Evolutionary conservation across 2,329 filamentous ascomycete genomes (phyloP).

Genomic region (Phaeophleospora eucalypticola): DNA sequence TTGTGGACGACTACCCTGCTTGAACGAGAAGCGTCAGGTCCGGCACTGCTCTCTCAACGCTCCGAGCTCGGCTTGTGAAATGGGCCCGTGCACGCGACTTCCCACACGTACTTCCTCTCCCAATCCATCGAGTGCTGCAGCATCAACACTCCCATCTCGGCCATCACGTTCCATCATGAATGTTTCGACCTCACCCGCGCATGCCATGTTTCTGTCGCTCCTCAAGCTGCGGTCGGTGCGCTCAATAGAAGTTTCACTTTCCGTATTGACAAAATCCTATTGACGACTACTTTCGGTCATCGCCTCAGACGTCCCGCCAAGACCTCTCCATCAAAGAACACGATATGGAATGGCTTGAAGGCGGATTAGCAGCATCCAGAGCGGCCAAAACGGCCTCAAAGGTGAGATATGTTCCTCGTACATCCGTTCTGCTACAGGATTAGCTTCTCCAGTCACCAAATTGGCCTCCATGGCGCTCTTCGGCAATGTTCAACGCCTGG

Average conservation of each 20-base stretch:
- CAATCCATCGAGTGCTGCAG: background rate
- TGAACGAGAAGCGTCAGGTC: too few relatives aligned
- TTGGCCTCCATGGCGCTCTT: background rate
- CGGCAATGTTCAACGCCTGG: constrained; percentile 13
- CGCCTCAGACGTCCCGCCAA: constrained; percentile 13
- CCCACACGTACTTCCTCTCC: too few relatives aligned
- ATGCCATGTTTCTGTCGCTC: background rate
- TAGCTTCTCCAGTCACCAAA: constrained; percentile 5
- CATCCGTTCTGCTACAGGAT: background rate
- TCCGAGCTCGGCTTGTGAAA: too few relatives aligned
- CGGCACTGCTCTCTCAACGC: too few relatives aligned
- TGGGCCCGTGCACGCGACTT: too few relatives aligned
- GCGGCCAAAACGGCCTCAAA: background rate
- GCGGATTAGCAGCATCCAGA: constrained; percentile 12
- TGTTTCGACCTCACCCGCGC: background rate
- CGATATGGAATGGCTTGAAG: constrained; percentile 4
- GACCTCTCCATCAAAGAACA: constrained; percentile 18
- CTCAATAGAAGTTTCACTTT: constrained; percentile 16
- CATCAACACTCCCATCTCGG: background rate
- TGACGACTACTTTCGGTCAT: constrained; percentile 26
- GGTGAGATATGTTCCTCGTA: background rate
- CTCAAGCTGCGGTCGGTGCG: background rate
- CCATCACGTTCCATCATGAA: background rate
- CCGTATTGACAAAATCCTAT: constrained; percentile 27
- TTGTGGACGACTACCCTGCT: too few relatives aligned